Percentiles rank a stretch among this genome's conserved stretches.
These are phyloP conservation scores for Aspergillus sp. DNA, from an alignment of 2,329 filamentous ascomycete species.

Conservation along the genomic window DNA sequence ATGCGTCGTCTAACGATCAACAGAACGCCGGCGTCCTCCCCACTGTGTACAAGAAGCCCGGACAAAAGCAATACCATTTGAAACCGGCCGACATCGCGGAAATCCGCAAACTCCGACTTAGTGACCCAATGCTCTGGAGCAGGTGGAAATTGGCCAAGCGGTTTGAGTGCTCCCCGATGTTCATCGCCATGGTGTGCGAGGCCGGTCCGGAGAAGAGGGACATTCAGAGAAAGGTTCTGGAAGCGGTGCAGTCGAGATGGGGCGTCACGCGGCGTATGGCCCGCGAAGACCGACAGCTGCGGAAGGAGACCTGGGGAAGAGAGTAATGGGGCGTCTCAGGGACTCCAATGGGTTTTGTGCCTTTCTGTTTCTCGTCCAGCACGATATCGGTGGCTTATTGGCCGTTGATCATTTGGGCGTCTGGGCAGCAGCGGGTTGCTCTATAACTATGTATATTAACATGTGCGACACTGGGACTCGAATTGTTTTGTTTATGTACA, in stretches of 20 bases:
- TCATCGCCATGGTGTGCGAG: constrained; percentile 51
- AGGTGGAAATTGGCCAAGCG: constrained; percentile 50
- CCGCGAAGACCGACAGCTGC: constrained; percentile 50
- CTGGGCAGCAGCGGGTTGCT: too few relatives aligned
- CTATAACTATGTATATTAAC: too few relatives aligned
- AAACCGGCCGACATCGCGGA: constrained; percentile 48
- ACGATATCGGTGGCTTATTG: too few relatives aligned
- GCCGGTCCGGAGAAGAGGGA: constrained; percentile 42
- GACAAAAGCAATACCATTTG: constrained; percentile 55
- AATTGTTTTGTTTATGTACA: too few relatives aligned
- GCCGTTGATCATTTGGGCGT: too few relatives aligned
- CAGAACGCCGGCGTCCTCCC: constrained; percentile 30
- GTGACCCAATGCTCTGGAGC: constrained; percentile 52
- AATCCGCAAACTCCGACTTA: constrained; percentile 46
- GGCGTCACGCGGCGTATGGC: constrained; percentile 50
- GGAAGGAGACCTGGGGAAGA: constrained; percentile 52
- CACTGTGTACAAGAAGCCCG: constrained; percentile 40
- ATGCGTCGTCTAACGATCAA: constrained; percentile 15
- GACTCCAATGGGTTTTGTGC: background rate
- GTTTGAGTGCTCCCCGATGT: constrained; percentile 54
- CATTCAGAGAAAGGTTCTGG: constrained; percentile 40
- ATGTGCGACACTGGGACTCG: too few relatives aligned
- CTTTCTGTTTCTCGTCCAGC: background rate
- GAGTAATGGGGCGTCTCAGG: constrained; percentile 38
- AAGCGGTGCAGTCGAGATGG: constrained; percentile 51